Conservation (phyloP, 2,329 filamentous ascomycete species). For the Aspergillus niger region DNA sequence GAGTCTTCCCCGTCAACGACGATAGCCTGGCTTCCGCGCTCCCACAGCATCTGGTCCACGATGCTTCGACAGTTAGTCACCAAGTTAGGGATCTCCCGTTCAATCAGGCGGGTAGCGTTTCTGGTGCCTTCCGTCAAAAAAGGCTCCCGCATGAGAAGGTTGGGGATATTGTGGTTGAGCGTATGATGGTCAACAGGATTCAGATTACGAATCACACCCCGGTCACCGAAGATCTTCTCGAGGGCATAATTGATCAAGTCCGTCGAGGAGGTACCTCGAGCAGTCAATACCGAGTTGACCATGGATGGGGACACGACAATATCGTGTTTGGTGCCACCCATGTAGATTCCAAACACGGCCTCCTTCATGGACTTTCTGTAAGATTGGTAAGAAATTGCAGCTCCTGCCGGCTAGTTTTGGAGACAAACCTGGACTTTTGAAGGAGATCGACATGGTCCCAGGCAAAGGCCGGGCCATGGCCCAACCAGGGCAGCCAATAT, state of each 20-base stretch:
- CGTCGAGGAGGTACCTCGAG: constrained; percentile 29
- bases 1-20: constrained; percentile 42
- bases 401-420: background rate
- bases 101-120: constrained; percentile 41
- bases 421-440: constrained; percentile 42
- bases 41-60: constrained; percentile 66
- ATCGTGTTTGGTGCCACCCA: constrained; percentile 54
- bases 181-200: constrained; percentile 37
- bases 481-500: constrained; percentile 63
- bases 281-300: constrained; percentile 43
- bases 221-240: constrained; percentile 48
- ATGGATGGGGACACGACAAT: constrained; percentile 54
- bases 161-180: constrained; percentile 40
- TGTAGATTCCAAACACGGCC: constrained; percentile 52
- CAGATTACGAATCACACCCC: constrained; percentile 39
- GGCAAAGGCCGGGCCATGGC: constrained; percentile 55
- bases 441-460: constrained; percentile 50
- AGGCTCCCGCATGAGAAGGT: constrained; percentile 50
- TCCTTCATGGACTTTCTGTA: constrained; percentile 40
- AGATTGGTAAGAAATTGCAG: background rate
- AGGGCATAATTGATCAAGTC: constrained; percentile 38
- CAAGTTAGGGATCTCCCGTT: constrained; percentile 55
- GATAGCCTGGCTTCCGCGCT: constrained; percentile 53
- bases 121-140: constrained; percentile 47
- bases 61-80: constrained; percentile 61